Percentiles rank a stretch among this genome's conserved stretches.
Conservation (phyloP, 495 filamentous ascomycete species). For the Baudoinia panamericana region DNA sequence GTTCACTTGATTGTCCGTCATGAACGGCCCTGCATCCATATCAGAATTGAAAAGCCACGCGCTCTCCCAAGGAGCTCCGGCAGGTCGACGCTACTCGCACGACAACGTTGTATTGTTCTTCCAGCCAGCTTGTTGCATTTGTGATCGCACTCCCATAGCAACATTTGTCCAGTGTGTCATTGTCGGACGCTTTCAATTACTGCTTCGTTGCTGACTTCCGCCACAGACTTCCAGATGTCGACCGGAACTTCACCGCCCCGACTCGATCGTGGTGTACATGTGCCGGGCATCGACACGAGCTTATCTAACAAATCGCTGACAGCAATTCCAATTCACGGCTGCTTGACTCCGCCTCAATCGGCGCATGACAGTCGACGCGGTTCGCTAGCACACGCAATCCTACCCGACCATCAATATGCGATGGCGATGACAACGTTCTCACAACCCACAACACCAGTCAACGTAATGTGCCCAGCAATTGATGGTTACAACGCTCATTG, state of each 20-base stretch:
- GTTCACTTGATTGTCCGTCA: background rate
- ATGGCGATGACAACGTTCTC: too few species aligned
- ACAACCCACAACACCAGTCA: constrained; percentile 4
- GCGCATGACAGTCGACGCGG: constrained; percentile 15
- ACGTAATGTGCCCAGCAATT: background rate
- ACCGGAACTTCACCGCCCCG: constrained; percentile 5
- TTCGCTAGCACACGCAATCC: constrained; percentile 1
- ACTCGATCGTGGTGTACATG: background rate
- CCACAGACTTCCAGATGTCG: constrained; percentile 11
- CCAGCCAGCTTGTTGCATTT: too few species aligned
- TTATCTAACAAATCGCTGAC: constrained; percentile 1
- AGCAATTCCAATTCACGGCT: constrained; percentile 11
- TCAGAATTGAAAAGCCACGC: constrained; percentile 16
- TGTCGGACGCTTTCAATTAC: background rate
- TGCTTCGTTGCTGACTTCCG: constrained; percentile 1
- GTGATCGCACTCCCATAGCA: too few species aligned
- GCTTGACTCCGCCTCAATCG: constrained; percentile 14
- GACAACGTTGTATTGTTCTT: background rate
- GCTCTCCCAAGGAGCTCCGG: constrained; percentile 5
- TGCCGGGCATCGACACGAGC: constrained; percentile 13
- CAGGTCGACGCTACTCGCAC: background rate
- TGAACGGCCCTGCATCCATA: constrained; percentile 4
- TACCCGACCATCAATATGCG: too few species aligned
- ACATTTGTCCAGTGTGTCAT: too few species aligned
- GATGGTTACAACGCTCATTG: background rate